Evolutionary conservation across 1,284 basidiomycete genomes (phyloP).

Genomic region (Pascua sp.): DNA sequence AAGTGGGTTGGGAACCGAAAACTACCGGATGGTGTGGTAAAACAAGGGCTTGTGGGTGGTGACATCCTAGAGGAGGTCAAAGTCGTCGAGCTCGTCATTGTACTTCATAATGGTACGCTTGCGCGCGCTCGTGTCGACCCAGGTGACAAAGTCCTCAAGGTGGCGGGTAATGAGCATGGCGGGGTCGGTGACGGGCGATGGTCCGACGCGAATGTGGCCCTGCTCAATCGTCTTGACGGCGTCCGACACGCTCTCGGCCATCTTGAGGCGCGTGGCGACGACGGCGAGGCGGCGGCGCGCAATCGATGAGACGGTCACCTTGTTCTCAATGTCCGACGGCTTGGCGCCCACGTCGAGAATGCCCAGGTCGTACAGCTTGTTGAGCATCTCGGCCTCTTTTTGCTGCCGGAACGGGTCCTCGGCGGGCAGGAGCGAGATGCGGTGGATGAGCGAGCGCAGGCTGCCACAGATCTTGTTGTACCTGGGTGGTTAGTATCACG

Average conservation of each 20-base stretch:
- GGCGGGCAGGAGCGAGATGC: constrained; percentile 79
- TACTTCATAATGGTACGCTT: constrained; percentile 94
- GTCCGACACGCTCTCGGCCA: constrained; percentile 93
- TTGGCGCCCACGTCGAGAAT: constrained; percentile 68
- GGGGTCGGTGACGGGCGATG: constrained; percentile 93
- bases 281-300: constrained; percentile 89
- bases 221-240: constrained; percentile 97
- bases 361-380: constrained; percentile 97
- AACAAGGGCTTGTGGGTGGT: neutral
- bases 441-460: constrained; percentile 79
- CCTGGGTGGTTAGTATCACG: constrained; percentile 49
- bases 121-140: constrained; percentile 96
- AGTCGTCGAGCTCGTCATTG: constrained; percentile 96
- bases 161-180: constrained; percentile 95
- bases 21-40: too few species aligned
- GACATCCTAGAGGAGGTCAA: constrained; percentile 67
- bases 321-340: constrained; percentile 87
- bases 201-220: constrained; percentile 94
- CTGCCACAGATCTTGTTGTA: constrained; percentile 96
- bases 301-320: constrained; percentile 91
- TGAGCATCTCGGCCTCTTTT: constrained; percentile 81
- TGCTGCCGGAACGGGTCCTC: constrained; percentile 83
- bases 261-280: constrained; percentile 86
- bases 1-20: too few species aligned
- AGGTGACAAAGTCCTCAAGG: constrained; percentile 99